Base-by-base conservation (phyloP, 495 filamentous ascomycete genomes). In the Extremus antarcticus region DNA sequence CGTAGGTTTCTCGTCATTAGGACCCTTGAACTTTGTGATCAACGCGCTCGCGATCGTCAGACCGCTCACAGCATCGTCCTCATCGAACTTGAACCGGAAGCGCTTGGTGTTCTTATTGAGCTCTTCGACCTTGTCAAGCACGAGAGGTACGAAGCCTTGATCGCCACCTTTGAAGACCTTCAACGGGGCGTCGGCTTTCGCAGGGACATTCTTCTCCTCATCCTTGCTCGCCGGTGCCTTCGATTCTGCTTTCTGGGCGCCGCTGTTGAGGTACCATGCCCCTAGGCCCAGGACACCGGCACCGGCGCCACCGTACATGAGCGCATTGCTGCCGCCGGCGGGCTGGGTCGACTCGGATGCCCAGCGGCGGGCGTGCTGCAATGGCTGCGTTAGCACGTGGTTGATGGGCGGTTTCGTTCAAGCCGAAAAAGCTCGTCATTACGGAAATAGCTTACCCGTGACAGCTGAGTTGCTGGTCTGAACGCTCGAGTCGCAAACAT, bases 61-160 rank as follows among this genome's bases (percentile, higher is more conserved):
- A 50, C 92, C 92, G 54, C 83, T 86, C 45, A 94, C 83, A 70
- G 83, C 78, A 66, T 96, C 84, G 61, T 81, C 78, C 62, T 91
- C 83, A n/a, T 87, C 85, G 23, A 94, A 81, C 41, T 78, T 76
- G 72, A 95, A 95, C 61, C 86, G 82, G 64, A 95, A 73, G 45
- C 74, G 77, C 83, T 95, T 95, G 54, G 88, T 90, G 76, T 95
- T 95, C 74, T 86, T 82, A 73, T 85, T 94, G 71, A 95, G 68
- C 15, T 68, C 63, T 71, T 88, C 84, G 59, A 88, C 77, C n/a
- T 81, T 78, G 43, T 87, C 81, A 43, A 98, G 77, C 74, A 84
- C 81, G 59, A 94, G 79, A 57, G 80, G 78, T 41, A 95, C 69
- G 70, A 86, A 94, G 63, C 88, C 90, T 70, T 92, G 82, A 47